These are phyloP conservation scores for Skeletonema costatum DNA, from an alignment of 108 stramenopile species.

Conservation along the genomic window DNA sequence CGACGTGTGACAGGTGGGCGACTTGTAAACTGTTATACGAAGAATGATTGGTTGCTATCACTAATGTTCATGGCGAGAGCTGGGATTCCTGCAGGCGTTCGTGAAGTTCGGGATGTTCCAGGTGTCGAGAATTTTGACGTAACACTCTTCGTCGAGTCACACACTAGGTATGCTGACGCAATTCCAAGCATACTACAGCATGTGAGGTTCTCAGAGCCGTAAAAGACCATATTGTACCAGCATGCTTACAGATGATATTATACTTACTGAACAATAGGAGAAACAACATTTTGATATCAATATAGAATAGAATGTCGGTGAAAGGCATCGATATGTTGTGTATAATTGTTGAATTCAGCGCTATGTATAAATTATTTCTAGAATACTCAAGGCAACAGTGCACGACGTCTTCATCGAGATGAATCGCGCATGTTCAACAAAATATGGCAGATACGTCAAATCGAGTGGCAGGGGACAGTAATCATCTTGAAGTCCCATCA, in stretches of 20 bases:
- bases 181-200: conserved; percentile 57
- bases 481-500: not conserved
- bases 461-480: not conserved
- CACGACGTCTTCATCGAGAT: not conserved
- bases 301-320: no score
- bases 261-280: no score
- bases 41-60: conserved; percentile 81
- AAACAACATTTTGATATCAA: not conserved
- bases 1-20: conserved; percentile 84
- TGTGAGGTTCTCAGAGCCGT: conserved; percentile 50
- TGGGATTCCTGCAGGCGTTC: conserved; percentile 42
- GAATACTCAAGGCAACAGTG: not conserved
- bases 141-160: conserved; percentile 51
- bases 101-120: conserved; percentile 35
- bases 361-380: not conserved
- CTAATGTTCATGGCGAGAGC: conserved; percentile 64
- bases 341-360: not conserved
- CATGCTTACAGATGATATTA: not conserved
- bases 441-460: not conserved
- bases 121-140: conserved; percentile 70
- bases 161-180: conserved; percentile 54
- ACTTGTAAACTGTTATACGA: conserved; percentile 81
- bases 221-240: not conserved
- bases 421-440: not conserved
- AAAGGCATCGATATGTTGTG: no score